These are phyloP conservation scores for Nidularia pulvinata DNA, from an alignment of 768 basidiomycete species.

Conservation along the genomic window DNA sequence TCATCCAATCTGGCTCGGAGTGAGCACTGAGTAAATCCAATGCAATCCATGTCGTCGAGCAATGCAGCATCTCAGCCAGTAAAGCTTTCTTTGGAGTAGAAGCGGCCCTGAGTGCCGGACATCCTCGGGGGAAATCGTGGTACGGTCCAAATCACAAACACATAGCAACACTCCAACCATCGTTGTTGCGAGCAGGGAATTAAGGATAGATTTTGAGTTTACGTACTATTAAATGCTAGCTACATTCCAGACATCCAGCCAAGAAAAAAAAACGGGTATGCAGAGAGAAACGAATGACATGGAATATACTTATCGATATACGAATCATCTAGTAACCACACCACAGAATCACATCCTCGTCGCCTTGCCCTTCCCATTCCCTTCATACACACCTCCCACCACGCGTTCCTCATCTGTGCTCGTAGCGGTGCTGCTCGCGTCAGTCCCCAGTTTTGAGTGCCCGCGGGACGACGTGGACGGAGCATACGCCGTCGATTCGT, in stretches of 20 bases:
- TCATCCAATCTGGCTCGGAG: no score
- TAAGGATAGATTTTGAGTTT: slow-evolving; percentile 1
- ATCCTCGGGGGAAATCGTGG: no score
- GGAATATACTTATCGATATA: background rate
- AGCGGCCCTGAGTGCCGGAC: no score
- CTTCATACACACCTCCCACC: background rate
- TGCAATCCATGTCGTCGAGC: no score
- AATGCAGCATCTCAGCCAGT: no score
- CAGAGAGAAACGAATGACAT: background rate
- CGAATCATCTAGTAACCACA: background rate
- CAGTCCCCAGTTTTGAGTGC: slow-evolving; percentile 42
- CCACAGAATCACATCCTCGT: background rate
- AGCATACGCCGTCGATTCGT: slow-evolving; percentile 38
- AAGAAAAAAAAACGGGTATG: background rate
- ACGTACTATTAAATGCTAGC: background rate
- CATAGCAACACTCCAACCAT: no score
- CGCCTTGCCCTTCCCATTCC: background rate
- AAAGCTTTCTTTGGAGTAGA: no score
- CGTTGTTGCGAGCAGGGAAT: slow-evolving; percentile 1
- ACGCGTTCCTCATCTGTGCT: slow-evolving; percentile 35
- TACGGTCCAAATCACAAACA: no score
- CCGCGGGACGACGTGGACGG: slow-evolving; percentile 36
- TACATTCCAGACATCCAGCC: background rate
- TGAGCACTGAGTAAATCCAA: no score
- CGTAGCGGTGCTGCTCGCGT: slow-evolving; percentile 33